Conservation (phyloP, 2,329 filamentous ascomycete genomes). For the Diaporthe aspalathi region DNA sequence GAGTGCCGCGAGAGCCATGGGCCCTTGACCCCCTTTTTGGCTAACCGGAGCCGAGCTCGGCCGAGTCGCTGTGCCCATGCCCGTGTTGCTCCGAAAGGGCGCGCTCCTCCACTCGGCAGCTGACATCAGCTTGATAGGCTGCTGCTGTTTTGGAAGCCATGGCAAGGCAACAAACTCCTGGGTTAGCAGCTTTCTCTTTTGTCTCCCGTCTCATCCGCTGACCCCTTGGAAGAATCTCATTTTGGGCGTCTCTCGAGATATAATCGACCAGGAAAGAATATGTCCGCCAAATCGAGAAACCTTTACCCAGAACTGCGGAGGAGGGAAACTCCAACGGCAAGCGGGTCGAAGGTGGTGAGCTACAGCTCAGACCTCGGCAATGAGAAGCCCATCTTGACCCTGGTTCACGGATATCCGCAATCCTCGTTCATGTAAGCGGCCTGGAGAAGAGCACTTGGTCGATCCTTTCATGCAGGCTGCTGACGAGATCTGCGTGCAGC, state of each 20-base stretch:
- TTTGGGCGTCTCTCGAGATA: not conserved
- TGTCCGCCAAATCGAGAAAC: slow-evolving; percentile 39
- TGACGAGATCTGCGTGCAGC: slow-evolving; percentile 24
- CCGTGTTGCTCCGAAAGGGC: too few relatives aligned
- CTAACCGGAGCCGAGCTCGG: too few relatives aligned
- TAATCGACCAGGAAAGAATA: not conserved
- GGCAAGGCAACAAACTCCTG: not conserved
- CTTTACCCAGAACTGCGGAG: slow-evolving; percentile 42
- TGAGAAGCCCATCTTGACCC: slow-evolving; percentile 49
- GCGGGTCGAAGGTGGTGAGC: slow-evolving; percentile 42
- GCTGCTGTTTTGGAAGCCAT: not conserved
- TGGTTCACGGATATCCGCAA: slow-evolving; percentile 60
- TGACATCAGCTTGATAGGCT: slow-evolving; percentile 13
- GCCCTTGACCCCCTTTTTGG: too few relatives aligned
- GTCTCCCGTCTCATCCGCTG: not conserved
- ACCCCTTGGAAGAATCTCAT: not conserved
- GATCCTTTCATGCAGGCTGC: not conserved
- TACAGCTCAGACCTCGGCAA: slow-evolving; percentile 43
- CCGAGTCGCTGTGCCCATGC: too few relatives aligned
- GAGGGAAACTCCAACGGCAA: slow-evolving; percentile 41
- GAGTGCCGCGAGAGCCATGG: too few relatives aligned
- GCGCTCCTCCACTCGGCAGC: too few relatives aligned
- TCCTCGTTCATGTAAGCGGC: slow-evolving; percentile 45
- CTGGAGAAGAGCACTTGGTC: not conserved
- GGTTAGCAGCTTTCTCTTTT: not conserved